phyloP scores from a whole-genome alignment of 2,329 filamentous ascomycete species.

The Monilinia aucupariae region DNA sequence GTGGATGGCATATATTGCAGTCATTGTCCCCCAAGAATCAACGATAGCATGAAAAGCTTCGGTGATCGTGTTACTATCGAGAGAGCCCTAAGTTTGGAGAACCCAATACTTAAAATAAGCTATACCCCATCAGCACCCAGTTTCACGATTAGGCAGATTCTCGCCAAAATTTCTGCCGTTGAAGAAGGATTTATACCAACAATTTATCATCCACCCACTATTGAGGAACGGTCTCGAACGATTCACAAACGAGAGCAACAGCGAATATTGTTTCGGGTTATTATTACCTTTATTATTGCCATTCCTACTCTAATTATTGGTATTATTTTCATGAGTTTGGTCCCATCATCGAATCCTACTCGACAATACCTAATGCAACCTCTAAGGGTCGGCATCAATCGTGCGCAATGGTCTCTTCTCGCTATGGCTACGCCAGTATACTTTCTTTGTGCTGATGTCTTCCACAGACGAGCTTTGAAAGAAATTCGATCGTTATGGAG shows the following conservation, averaged over 20 bases:
- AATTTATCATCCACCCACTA: conserved; percentile 72
- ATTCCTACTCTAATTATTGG: conserved; percentile 84
- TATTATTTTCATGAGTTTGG: conserved; percentile 83
- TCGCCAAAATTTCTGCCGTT: conserved; percentile 58
- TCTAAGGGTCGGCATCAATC: conserved; percentile 64
- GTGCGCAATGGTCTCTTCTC: conserved; percentile 74
- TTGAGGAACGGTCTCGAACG: conserved; percentile 72
- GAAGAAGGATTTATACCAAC: conserved; percentile 62
- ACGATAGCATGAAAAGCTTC: conserved; percentile 49
- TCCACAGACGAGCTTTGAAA: conserved; percentile 73
- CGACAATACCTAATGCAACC: conserved; percentile 68
- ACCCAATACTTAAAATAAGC: conserved; percentile 62
- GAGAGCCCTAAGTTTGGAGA: conserved; percentile 49
- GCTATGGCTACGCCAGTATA: conserved; percentile 81
- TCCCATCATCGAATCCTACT: conserved; percentile 52
- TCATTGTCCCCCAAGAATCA: conserved; percentile 59
- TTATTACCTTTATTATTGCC: conserved; percentile 62
- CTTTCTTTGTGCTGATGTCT: conserved; percentile 78
- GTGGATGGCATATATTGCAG: conserved; percentile 71
- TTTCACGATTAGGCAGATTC: conserved; percentile 71
- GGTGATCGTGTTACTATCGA: conserved; percentile 45
- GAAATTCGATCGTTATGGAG: conserved; percentile 76
- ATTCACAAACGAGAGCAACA: conserved; percentile 67
- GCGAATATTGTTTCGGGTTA: conserved; percentile 62
- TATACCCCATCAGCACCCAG: conserved; percentile 64